These are phyloP conservation scores for Cercospora beticola DNA, from an alignment of 2,329 filamentous ascomycete species.

Conservation along the genomic window DNA sequence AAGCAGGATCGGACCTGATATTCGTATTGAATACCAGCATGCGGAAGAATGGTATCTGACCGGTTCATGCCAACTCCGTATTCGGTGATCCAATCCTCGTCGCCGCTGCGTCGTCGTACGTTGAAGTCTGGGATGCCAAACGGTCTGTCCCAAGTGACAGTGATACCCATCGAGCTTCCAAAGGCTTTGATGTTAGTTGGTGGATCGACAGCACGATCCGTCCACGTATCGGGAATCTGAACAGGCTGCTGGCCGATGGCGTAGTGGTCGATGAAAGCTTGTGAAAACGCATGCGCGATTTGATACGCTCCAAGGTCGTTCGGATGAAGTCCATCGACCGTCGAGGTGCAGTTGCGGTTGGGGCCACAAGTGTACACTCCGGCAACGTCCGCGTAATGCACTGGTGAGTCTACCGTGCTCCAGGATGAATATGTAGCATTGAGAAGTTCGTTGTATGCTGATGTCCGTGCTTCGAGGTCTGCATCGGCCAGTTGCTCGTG, in stretches of 20 bases:
- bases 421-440: conserved; percentile 22
- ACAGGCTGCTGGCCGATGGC: conserved; percentile 4
- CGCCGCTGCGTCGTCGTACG: conserved; percentile 4
- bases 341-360: conserved; percentile 31
- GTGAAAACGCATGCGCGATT: conserved; percentile 45
- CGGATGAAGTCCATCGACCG: conserved; percentile 48
- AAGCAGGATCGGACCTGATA: conserved; percentile 16
- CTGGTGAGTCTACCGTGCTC: conserved; percentile 33
- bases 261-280: conserved; percentile 13
- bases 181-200: conserved; percentile 8
- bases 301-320: conserved; percentile 45
- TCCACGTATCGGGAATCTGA: conserved; percentile 5
- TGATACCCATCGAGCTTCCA: conserved; percentile 14
- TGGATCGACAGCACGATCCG: conserved; percentile 2
- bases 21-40: conserved; percentile 15
- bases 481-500: neutral
- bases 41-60: conserved; percentile 6
- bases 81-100: conserved; percentile 2
- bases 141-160: conserved; percentile 13
- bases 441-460: conserved; percentile 3
- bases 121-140: conserved; percentile 11
- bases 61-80: conserved; percentile 2
- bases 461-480: conserved; percentile 2
- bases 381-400: conserved; percentile 38
- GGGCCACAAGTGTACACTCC: conserved; percentile 33